Conservation (phyloP, 179 eudicot genomes). For the Silene vulgaris region DNA sequence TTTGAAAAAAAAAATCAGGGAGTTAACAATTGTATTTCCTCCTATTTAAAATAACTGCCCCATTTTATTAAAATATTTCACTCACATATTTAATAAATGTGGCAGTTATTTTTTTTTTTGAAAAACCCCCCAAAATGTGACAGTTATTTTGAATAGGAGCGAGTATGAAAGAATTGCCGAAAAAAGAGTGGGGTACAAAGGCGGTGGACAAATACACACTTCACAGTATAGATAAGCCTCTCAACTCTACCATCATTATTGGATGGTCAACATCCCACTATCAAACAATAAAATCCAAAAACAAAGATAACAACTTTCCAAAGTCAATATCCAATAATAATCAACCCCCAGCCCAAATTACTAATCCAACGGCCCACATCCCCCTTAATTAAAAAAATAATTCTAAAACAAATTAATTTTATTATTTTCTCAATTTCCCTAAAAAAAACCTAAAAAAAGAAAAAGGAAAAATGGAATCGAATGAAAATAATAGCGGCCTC, state of each 20-base stretch:
- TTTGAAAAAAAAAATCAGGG: too few species aligned
- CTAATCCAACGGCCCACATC: neutral
- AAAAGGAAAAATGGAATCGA: conserved; percentile 38
- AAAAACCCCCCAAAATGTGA: too few species aligned
- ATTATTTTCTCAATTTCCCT: neutral
- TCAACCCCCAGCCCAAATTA: neutral
- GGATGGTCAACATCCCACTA: neutral
- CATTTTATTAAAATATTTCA: too few species aligned
- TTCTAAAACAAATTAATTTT: too few species aligned
- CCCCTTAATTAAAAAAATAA: too few species aligned
- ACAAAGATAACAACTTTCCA: neutral
- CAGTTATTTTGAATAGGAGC: too few species aligned
- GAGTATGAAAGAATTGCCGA: too few species aligned
- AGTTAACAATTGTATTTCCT: too few species aligned
- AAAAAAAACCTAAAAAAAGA: neutral
- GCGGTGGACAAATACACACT: neutral
- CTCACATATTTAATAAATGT: too few species aligned
- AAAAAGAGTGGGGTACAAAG: too few species aligned
- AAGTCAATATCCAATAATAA: neutral
- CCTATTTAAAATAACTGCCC: too few species aligned
- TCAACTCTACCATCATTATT: neutral
- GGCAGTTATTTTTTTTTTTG: too few species aligned
- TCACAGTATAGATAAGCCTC: neutral
- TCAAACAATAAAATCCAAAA: neutral
- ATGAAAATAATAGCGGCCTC: conserved; percentile 45